phyloP scores from a whole-genome alignment of 2,329 filamentous ascomycete species.

The Rutstroemia sp. region DNA sequence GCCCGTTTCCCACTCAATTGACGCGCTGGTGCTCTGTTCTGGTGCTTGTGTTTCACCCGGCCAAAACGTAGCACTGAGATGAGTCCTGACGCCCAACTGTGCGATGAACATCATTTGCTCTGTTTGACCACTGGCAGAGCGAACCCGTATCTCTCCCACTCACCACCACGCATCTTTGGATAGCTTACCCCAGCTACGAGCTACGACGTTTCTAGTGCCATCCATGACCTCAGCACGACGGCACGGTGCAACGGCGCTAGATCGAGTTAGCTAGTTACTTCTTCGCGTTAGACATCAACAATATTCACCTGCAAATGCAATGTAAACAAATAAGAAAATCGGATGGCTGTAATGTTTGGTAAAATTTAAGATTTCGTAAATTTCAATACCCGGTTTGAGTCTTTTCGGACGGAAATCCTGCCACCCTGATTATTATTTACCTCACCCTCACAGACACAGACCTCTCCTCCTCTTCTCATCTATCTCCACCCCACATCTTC shows the following conservation, averaged over 20 bases:
- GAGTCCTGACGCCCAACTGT: no score
- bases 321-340: background rate
- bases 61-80: no score
- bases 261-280: background rate
- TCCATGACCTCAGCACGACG: background rate
- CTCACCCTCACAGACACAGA: background rate
- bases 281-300: background rate
- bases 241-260: background rate
- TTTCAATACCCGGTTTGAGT: background rate
- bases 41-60: no score
- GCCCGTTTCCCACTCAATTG: no score
- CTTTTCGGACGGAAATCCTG: background rate
- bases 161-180: background rate
- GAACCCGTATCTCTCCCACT: no score
- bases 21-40: no score
- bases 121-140: no score
- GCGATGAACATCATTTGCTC: no score
- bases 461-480: background rate
- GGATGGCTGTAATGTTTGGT: background rate
- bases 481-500: background rate
- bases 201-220: background rate
- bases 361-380: background rate
- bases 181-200: background rate
- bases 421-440: background rate
- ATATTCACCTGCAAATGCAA: background rate